Base-by-base conservation (phyloP, 352 stramenopile genomes). In the Phytophthora boehmeriae region DNA sequence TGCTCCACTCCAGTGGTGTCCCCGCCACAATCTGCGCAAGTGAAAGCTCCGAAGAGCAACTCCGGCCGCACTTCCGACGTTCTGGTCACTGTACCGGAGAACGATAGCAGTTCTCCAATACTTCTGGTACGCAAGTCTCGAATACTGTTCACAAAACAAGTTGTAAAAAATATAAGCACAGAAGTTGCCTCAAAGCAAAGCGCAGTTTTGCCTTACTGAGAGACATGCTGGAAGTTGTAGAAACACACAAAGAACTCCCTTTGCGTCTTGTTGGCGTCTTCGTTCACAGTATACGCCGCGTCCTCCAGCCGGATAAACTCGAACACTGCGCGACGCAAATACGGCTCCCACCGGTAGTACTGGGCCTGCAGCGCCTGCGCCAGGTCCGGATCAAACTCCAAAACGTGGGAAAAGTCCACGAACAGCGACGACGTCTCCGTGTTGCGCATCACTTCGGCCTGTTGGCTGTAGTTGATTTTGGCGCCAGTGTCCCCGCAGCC, bases 61-160 rank as follows among this genome's bases (percentile, higher is more conserved):
- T 99, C 98, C 0, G 98, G 97, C 9, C 97, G 80, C 17, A 99
- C 97, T 55, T 99, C 97, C 0, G 92, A 98, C 13, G 97, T 99
- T 23, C 98, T 81, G 23, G 98, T 99, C 3, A 99, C 96, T 0
- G 97, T 99, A 6, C 97, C 97, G 0, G 84, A 96, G 50, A 99
- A 93, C 8, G 88, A 91, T 23, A 96, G 73, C 16, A 99, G 80
- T 44, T 95, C 81, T 32, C 97, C 97, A 71, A 99, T 97, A 19
- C 93, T 89, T 49, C 86, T 89, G 8, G 90, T 98, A 19, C 89
- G 78, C 28, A 99, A 63, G 25, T 97, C 79, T 17, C 97, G 88
- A 41, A 99, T 93, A 46, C 92, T 96, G 23, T 14, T 11, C 23
- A 11, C 49, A 0, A 63, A 20, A 51, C 52, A 46, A 30, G 16